These are phyloP conservation scores for Ceratocystis eucalypticola DNA, from an alignment of 2,329 filamentous ascomycete species.

Conservation along the genomic window DNA sequence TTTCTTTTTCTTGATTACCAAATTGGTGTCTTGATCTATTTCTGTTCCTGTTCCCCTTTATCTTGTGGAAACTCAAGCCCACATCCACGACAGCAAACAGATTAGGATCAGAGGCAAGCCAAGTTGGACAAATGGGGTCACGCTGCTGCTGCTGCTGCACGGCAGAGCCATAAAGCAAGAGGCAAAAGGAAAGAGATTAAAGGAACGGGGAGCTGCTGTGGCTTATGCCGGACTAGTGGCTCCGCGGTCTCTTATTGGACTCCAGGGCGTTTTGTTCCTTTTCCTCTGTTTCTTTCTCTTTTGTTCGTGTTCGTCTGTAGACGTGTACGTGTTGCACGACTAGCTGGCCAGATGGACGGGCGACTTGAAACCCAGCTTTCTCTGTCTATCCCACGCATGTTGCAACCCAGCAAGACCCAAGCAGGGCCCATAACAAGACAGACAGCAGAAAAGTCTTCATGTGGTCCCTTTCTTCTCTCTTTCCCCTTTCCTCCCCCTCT, in stretches of 20 bases:
- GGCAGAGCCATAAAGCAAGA: not conserved
- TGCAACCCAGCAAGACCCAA: too few relatives aligned
- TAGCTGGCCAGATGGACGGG: too few relatives aligned
- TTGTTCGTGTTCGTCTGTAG: not conserved
- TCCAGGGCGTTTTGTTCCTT: not conserved
- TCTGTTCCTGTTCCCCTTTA: not conserved
- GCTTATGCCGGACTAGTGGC: not conserved
- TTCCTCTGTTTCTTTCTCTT: not conserved
- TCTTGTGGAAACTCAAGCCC: not conserved
- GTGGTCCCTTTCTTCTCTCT: not conserved
- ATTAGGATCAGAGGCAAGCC: not conserved
- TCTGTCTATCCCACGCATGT: too few relatives aligned
- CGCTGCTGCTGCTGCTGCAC: too few relatives aligned
- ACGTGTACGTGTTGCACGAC: too few relatives aligned
- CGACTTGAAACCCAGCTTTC: too few relatives aligned
- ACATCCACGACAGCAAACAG: not conserved
- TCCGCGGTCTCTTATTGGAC: not conserved
- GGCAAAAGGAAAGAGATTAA: not conserved
- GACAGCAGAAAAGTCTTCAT: too few relatives aligned
- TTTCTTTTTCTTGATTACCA: not conserved
- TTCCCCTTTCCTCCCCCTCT: not conserved
- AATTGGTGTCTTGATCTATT: not conserved
- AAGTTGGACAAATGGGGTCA: too few relatives aligned
- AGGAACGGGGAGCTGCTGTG: not conserved
- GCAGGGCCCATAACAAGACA: too few relatives aligned